Conservation (phyloP, 306 rosid genomes). For the Prunus mume region DNA sequence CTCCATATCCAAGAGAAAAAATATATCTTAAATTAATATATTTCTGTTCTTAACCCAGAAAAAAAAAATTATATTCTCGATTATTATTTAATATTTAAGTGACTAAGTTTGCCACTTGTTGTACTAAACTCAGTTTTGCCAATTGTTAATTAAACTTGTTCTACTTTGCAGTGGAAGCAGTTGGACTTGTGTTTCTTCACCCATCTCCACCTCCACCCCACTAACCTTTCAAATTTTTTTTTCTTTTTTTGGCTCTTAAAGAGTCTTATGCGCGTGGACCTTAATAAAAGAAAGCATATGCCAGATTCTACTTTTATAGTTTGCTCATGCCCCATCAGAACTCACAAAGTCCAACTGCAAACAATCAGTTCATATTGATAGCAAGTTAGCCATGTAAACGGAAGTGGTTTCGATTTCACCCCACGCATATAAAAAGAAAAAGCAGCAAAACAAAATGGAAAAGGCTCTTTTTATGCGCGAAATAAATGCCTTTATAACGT, state of each 20-base stretch:
- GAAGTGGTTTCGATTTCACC: background rate
- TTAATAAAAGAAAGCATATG: slow-evolving; percentile 30
- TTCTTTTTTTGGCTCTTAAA: background rate
- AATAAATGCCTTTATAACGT: too few relatives aligned
- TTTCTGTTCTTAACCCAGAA: background rate
- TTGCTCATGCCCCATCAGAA: slow-evolving; percentile 29
- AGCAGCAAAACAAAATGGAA: background rate
- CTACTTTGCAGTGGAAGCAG: slow-evolving; percentile 73
- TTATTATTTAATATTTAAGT: background rate
- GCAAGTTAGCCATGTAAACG: background rate
- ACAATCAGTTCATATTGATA: slow-evolving; percentile 26
- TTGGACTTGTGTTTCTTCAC: slow-evolving; percentile 44
- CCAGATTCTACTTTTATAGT: slow-evolving; percentile 22
- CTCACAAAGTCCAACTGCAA: slow-evolving; percentile 4
- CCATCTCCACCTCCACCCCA: slow-evolving; percentile 8
- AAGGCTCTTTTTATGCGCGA: too few relatives aligned
- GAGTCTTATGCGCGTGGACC: slow-evolving; percentile 79
- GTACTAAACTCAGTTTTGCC: slow-evolving; percentile 27
- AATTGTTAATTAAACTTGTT: slow-evolving; percentile 9
- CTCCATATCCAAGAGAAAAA: background rate
- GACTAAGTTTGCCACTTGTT: slow-evolving; percentile 34
- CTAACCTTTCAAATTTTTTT: slow-evolving; percentile 6
- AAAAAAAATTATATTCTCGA: background rate
- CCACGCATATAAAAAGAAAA: background rate
- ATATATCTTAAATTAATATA: background rate